Evolutionary conservation across 345 rosid genomes (phyloP).

Genomic region (Gossypium longicalyx): DNA sequence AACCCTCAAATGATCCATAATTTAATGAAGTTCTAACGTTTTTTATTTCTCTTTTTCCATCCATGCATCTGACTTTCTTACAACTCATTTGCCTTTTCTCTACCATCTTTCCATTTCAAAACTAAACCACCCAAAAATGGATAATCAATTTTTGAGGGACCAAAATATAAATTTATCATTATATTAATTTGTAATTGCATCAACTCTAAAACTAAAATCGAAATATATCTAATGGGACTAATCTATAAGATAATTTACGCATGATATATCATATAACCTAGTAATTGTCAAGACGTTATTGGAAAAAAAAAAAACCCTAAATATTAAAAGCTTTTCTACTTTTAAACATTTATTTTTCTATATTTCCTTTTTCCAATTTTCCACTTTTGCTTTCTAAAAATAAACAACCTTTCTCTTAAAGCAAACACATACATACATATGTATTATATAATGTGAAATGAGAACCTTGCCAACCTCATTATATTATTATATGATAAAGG

Average conservation of each 20-base stretch:
- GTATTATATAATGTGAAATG: not conserved
- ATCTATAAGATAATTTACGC: no score
- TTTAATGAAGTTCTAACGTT: not conserved
- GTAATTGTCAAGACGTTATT: no score
- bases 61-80: not conserved
- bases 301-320: no score
- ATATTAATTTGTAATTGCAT: no score
- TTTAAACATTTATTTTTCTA: not conserved
- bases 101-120: slow-evolving; percentile 1
- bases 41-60: not conserved
- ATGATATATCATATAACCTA: no score
- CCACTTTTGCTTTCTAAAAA: not conserved
- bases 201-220: no score
- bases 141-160: no score
- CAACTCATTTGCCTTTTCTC: not conserved
- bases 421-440: not conserved
- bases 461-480: not conserved
- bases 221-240: no score
- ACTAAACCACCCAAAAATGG: not conserved
- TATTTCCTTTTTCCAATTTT: not conserved
- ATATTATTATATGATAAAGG: not conserved
- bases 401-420: slow-evolving; percentile 7
- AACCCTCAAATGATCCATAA: not conserved
- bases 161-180: no score
- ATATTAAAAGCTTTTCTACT: not conserved